phyloP scores from a whole-genome alignment of 768 basidiomycete genomes.

The Baorangia bicolor region DNA sequence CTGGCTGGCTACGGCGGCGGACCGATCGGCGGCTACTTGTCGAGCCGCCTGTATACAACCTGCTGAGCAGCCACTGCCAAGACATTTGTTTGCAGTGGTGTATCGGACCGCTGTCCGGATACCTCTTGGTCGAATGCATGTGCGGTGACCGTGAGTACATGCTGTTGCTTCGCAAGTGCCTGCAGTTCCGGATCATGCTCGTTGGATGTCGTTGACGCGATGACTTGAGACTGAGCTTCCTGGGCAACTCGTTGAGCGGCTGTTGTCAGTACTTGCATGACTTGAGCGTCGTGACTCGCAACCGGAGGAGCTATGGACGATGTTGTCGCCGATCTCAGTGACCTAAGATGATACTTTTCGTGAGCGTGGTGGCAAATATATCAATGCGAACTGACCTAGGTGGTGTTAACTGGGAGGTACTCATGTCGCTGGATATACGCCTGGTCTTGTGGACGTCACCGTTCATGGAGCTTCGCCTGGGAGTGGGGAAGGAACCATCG shows the following conservation, averaged over 20 bases:
- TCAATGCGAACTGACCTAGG: constrained; percentile 25
- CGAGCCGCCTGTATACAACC: too few species aligned
- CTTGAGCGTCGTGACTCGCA: constrained; percentile 59
- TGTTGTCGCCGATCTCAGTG: constrained; percentile 33
- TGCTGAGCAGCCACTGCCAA: constrained; percentile 75
- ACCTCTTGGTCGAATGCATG: constrained; percentile 74
- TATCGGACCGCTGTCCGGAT: constrained; percentile 49
- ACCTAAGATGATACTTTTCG: constrained; percentile 11
- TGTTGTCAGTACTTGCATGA: constrained; percentile 73
- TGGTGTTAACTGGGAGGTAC: constrained; percentile 32
- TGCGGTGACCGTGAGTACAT: constrained; percentile 70
- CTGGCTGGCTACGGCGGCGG: too few species aligned
- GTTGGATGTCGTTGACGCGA: constrained; percentile 49
- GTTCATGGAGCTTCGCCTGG: constrained; percentile 48
- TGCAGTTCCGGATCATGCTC: constrained; percentile 51
- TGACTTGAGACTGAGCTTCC: constrained; percentile 67
- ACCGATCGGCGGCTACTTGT: too few species aligned
- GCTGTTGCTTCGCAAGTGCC: constrained; percentile 77
- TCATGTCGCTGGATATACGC: constrained; percentile 42
- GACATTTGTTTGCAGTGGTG: constrained; percentile 47
- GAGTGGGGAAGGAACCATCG: constrained; percentile 42
- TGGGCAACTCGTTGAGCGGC: constrained; percentile 78
- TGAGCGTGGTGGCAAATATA: constrained; percentile 4
- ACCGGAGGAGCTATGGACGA: constrained; percentile 35
- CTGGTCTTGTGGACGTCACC: constrained; percentile 42